These are phyloP conservation scores for Ascodesmis nigricans DNA, from an alignment of 495 filamentous ascomycete genomes.

Conservation along the genomic window DNA sequence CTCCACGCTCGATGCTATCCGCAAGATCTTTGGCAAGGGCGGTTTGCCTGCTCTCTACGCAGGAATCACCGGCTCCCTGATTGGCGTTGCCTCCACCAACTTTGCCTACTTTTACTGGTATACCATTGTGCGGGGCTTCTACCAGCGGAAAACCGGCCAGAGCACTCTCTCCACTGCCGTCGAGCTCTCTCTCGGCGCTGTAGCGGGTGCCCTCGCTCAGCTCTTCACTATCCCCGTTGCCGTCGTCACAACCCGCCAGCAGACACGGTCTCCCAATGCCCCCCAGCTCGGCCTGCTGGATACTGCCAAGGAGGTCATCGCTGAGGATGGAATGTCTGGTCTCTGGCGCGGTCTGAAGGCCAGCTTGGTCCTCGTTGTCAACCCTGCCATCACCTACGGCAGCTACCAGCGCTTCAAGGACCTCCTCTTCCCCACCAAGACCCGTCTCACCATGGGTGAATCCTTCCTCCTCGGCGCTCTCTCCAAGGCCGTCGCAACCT, in stretches of 20 bases:
- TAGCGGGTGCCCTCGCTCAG: constrained; percentile 79
- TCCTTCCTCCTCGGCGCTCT: constrained; percentile 86
- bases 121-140: constrained; percentile 62
- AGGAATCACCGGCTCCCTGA: constrained; percentile 62
- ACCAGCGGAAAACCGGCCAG: constrained; percentile 41
- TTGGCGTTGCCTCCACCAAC: constrained; percentile 91
- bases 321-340: constrained; percentile 74
- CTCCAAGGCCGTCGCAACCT: constrained; percentile 82
- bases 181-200: constrained; percentile 71
- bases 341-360: constrained; percentile 93
- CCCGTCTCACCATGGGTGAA: constrained; percentile 60
- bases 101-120: constrained; percentile 99
- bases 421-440: constrained; percentile 52
- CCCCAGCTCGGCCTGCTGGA: constrained; percentile 74
- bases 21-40: constrained; percentile 63
- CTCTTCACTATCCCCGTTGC: constrained; percentile 91
- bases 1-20: constrained; percentile 69
- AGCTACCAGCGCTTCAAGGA: constrained; percentile 83
- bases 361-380: constrained; percentile 86
- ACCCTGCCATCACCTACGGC: constrained; percentile 94
- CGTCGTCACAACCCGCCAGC: constrained; percentile 85
- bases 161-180: constrained; percentile 56
- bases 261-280: constrained; percentile 56
- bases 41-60: constrained; percentile 68
- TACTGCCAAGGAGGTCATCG: constrained; percentile 72